phyloP scores from a whole-genome alignment of 148 eudicot species.

The Cornus kousa region DNA sequence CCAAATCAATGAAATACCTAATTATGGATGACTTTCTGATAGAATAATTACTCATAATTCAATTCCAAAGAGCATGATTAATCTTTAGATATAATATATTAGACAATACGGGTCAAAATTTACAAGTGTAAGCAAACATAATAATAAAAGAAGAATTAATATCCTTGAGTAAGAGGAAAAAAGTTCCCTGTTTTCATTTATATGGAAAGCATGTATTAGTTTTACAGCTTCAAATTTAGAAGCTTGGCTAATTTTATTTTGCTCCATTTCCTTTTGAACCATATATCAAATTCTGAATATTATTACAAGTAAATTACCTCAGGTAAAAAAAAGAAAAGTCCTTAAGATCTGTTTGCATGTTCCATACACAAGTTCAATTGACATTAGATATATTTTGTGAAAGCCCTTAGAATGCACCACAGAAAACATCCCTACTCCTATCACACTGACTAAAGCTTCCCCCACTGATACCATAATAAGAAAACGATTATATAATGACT shows the following conservation, averaged over 20 bases:
- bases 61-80: not conserved
- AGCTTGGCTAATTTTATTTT: not conserved
- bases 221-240: not conserved
- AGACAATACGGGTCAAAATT: too few species aligned
- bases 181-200: too few species aligned
- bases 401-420: not conserved
- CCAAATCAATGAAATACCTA: not conserved
- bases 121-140: too few species aligned
- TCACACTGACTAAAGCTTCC: not conserved
- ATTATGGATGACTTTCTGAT: not conserved
- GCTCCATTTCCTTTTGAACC: not conserved
- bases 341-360: not conserved
- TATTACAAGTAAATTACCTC: not conserved
- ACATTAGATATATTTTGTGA: not conserved
- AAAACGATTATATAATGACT: not conserved
- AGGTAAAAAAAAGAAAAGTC: not conserved
- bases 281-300: not conserved
- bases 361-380: not conserved
- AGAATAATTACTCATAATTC: not conserved
- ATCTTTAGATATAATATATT: too few species aligned
- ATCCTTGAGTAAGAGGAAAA: too few species aligned
- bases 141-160: too few species aligned
- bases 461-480: not conserved
- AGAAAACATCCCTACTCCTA: not conserved
- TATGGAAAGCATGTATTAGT: not conserved